Conservation (phyloP, 225 moss, liverwort and hornwort species). For the Lunularia cruciata region DNA sequence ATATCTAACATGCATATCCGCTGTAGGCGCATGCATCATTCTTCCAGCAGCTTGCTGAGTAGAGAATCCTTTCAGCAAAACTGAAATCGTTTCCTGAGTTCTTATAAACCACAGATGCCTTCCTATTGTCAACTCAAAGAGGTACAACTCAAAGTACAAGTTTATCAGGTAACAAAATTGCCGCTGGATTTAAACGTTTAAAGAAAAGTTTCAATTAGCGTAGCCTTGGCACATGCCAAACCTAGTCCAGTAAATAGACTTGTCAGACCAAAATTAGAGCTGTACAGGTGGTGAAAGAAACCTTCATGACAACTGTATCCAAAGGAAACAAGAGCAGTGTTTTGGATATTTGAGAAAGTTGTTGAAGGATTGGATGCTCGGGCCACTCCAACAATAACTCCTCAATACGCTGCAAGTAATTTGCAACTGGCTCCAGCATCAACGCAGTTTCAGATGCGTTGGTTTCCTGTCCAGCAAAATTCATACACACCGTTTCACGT, state of each 20-base stretch:
- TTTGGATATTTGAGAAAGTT: conserved; percentile 67
- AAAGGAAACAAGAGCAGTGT: conserved; percentile 74
- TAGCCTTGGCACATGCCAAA: too few relatives aligned
- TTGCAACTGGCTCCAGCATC: conserved; percentile 74
- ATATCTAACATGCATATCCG: background rate
- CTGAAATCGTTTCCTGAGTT: too few relatives aligned
- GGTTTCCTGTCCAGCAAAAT: conserved; percentile 40
- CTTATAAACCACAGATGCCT: too few relatives aligned
- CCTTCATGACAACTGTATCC: conserved; percentile 82
- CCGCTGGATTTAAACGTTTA: too few relatives aligned
- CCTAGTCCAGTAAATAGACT: too few relatives aligned
- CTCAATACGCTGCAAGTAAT: conserved; percentile 60
- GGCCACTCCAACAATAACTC: conserved; percentile 76
- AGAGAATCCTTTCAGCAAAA: too few relatives aligned
- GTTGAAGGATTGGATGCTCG: conserved; percentile 85
- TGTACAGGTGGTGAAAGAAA: conserved; percentile 1
- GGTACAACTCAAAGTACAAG: too few relatives aligned
- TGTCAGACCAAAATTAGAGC: background rate
- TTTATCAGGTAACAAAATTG: too few relatives aligned
- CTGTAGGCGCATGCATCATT: too few relatives aligned
- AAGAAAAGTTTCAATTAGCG: too few relatives aligned
- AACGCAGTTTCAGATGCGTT: conserved; percentile 83
- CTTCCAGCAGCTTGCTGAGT: too few relatives aligned
- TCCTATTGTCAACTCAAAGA: too few relatives aligned
- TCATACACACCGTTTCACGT: background rate